Evolutionary conservation across 805 yeast genomes (phyloP).

Genomic region (Ogataea allantospora): DNA sequence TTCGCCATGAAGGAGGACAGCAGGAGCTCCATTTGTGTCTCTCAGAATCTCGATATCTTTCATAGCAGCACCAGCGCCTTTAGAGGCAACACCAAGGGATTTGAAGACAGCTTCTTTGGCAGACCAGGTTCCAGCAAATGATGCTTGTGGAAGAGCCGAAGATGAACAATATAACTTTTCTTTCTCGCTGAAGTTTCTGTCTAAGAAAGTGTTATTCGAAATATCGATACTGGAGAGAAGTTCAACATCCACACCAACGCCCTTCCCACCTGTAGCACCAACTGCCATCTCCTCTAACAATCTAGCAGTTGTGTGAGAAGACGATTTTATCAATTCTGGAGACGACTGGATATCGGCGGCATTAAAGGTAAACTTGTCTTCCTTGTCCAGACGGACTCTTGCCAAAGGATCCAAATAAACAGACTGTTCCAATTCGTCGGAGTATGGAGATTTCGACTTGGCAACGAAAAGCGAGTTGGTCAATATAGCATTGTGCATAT

Average conservation of each 20-base stretch:
- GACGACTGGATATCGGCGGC: conserved; percentile 49
- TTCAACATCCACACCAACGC: conserved; percentile 98
- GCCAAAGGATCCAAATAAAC: conserved; percentile 97
- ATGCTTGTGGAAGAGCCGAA: conserved; percentile 79
- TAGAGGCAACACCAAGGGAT: conserved; percentile 81
- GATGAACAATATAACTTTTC: conserved; percentile 77
- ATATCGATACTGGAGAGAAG: conserved; percentile 75
- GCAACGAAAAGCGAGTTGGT: conserved; percentile 88
- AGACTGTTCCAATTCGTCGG: conserved; percentile 79
- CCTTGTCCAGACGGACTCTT: conserved; percentile 48
- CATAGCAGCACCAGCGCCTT: conserved; percentile 95
- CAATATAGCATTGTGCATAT: conserved; percentile 93
- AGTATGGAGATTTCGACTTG: conserved; percentile 91
- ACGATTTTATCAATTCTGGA: conserved; percentile 41
- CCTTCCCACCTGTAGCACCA: conserved; percentile 46
- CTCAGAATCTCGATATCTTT: conserved; percentile 85
- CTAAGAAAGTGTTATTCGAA: conserved; percentile 87
- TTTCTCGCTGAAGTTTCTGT: conserved; percentile 81
- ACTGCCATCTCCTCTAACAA: conserved; percentile 58
- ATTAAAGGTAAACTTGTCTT: conserved; percentile 45
- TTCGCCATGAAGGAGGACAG: conserved; percentile 69
- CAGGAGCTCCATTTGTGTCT: conserved; percentile 75
- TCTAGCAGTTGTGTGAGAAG: conserved; percentile 60
- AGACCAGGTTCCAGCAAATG: conserved; percentile 98
- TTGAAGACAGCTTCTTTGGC: conserved; percentile 99